Percentiles rank a stretch among this genome's conserved stretches.
Conservation (phyloP, 176 grass and related monocot genomes). For the Echinochloa phyllopogon region DNA sequence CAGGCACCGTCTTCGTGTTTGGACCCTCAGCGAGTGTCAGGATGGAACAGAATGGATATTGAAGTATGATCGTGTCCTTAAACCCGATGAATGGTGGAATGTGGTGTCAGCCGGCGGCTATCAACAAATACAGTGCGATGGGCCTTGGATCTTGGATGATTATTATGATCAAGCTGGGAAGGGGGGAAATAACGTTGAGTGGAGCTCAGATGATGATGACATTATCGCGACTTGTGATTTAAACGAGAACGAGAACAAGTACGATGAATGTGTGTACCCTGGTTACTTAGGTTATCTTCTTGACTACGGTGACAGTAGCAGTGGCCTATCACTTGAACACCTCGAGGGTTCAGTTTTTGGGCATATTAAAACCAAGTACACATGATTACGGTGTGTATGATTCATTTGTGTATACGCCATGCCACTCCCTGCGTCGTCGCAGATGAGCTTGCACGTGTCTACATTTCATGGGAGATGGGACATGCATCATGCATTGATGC, state of each 20-base stretch:
- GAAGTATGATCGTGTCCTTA: not conserved
- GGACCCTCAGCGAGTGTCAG: not conserved
- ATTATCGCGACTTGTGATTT: not conserved
- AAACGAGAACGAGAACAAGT: too few relatives aligned
- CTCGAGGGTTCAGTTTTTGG: not conserved
- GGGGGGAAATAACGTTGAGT: not conserved
- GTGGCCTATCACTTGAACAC: slow-evolving; percentile 1
- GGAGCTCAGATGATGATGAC: not conserved
- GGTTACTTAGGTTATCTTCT: not conserved
- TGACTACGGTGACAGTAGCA: not conserved
- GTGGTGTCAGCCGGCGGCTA: not conserved
- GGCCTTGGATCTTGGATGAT: slow-evolving; percentile 12
- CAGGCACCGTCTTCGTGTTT: not conserved
- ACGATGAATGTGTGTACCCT: too few relatives aligned
- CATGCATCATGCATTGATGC: too few relatives aligned
- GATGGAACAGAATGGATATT: not conserved
- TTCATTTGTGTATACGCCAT: slow-evolving; percentile 3
- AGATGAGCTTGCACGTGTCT: too few relatives aligned
- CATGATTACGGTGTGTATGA: not conserved
- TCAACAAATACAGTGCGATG: not conserved
- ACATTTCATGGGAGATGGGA: too few relatives aligned
- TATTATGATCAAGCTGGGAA: not conserved
- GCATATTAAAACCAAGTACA: not conserved
- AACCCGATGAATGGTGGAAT: not conserved
- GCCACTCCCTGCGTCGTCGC: too few relatives aligned